Evolutionary conservation across 139 green algal genomes (phyloP).

Genomic region (Chlamydomonas incerta): DNA sequence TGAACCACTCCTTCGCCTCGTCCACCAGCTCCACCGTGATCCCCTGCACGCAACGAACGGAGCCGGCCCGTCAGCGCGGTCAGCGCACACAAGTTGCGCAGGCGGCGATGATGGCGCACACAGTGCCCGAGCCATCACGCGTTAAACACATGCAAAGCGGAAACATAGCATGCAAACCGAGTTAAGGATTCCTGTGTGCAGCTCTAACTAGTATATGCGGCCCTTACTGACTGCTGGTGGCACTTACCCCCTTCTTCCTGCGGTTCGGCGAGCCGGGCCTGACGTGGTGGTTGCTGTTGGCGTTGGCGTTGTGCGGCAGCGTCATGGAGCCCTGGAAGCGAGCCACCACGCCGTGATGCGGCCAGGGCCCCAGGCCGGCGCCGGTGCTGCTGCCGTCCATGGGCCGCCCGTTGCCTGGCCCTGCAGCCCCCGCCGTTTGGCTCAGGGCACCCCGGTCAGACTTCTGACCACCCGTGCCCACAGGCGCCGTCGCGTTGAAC

Average conservation of each 20-base stretch:
- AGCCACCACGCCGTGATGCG: slow-evolving; percentile 17
- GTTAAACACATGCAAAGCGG: no score
- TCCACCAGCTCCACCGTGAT: slow-evolving; percentile 19
- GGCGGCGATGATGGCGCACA: no score
- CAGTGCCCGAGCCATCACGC: no score
- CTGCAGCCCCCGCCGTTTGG: background rate
- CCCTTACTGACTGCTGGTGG: no score
- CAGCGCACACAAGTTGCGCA: background rate
- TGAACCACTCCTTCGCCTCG: slow-evolving; percentile 31
- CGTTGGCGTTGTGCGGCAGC: background rate
- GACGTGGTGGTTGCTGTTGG: no score
- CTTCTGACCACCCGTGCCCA: background rate
- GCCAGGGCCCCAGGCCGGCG: slow-evolving; percentile 17
- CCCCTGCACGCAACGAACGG: background rate
- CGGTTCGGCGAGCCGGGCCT: background rate
- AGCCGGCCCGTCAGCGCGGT: no score
- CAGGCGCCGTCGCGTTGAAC: background rate
- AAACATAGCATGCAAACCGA: no score
- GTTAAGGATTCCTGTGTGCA: no score
- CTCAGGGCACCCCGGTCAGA: no score
- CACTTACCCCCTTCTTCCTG: background rate
- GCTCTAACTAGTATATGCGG: no score
- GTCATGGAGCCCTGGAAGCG: slow-evolving; percentile 35
- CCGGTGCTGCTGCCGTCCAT: slow-evolving; percentile 32
- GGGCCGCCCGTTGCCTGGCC: background rate